phyloP scores from a whole-genome alignment of 805 yeast species.

The Candida bentonensis region DNA sequence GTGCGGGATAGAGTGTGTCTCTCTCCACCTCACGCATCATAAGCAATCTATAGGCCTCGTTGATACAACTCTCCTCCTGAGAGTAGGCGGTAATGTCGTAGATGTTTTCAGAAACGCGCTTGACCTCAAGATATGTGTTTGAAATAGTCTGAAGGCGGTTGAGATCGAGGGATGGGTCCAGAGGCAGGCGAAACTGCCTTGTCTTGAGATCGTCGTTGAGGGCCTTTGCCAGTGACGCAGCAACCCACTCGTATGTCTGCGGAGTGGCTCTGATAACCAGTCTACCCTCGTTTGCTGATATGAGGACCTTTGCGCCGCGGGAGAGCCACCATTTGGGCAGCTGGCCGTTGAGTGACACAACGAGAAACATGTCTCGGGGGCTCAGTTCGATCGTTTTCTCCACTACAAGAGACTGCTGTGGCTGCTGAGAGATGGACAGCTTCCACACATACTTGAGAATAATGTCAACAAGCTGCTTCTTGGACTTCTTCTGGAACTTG shows the following conservation, averaged over 20 bases:
- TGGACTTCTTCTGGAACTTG: constrained; percentile 2
- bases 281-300: constrained; percentile 21
- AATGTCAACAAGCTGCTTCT: constrained; percentile 15
- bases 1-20: constrained; percentile 5
- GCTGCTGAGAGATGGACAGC: constrained; percentile 12
- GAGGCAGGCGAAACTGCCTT: not conserved
- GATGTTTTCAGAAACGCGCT: constrained; percentile 4
- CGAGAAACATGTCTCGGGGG: constrained; percentile 27
- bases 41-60: not conserved
- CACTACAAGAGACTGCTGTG: constrained; percentile 22
- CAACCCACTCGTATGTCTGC: constrained; percentile 30
- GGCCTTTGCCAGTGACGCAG: constrained; percentile 25
- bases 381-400: constrained; percentile 23
- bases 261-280: constrained; percentile 29
- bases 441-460: constrained; percentile 28
- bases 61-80: constrained; percentile 1
- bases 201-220: constrained; percentile 12
- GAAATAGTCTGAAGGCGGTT: constrained; percentile 16
- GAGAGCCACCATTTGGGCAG: constrained; percentile 28
- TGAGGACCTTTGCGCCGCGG: constrained; percentile 27
- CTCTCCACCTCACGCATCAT: not conserved
- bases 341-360: constrained; percentile 27
- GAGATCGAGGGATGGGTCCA: not conserved
- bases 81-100: constrained; percentile 10
- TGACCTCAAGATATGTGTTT: constrained; percentile 14